Base-by-base conservation (phyloP, 1,284 basidiomycete genomes). In the Leccinum variabile region DNA sequence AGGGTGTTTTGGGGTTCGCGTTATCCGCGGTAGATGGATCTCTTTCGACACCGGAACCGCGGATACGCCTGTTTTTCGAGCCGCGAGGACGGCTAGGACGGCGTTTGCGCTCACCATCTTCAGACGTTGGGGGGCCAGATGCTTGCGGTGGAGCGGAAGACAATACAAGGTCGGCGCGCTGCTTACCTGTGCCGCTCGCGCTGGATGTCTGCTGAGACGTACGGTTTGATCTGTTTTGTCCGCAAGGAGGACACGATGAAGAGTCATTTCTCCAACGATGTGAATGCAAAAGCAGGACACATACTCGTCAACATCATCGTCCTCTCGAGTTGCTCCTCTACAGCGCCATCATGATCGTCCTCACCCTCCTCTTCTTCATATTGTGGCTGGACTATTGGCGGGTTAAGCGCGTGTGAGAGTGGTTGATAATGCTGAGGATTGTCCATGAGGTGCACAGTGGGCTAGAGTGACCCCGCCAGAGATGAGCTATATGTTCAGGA, bases 401-500 rank as follows among this genome's bases (percentile, higher is more conserved):
- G 87, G 72, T 89, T 79, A 56, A 91, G 80, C 56, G 89, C 90
- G 78, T 90, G 86, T 63, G 89, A 91, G 69, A 91, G 81, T 52
- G 89, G 87, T 67, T 90, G 88, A 77, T 91, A 91, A 70, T 89
- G 85, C 73, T 90, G 89, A 61, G 86, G 85, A 72, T 89, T 88
- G 76, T 89, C 88, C 88, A 89, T 90, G 65, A 49, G 52, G 54
- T 49, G 35, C 53, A 60, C 63, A 53, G 52, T 13, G 16, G 56
- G 44, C 37, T 63, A 49, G 39, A 59, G 44, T 64, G 54, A 59
- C 66, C 65, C 57, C 39, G 33, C 25, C 28, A 11, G 13, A 56
- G 54, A 69, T 68, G 66, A 62, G 65, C 46, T 25, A 69, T 73
- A 63, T 69, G 72, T 62, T 71, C 61, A 67, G 59, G 71, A 66